These are phyloP conservation scores for Aspergillus brunneoviolaceus DNA, from an alignment of 2,329 filamentous ascomycete genomes.

Conservation along the genomic window DNA sequence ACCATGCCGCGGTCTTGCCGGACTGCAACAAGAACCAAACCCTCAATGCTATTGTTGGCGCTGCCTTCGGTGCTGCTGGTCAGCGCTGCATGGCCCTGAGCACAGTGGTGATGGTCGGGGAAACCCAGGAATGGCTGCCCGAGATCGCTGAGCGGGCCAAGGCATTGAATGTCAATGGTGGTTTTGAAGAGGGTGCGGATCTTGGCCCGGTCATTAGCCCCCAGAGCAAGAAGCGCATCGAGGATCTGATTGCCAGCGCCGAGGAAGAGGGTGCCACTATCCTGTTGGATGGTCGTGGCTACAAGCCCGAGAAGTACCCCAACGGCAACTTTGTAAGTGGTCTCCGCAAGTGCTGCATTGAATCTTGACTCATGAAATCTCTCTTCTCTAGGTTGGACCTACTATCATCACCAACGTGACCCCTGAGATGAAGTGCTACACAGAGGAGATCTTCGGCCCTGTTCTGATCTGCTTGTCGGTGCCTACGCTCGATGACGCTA, in stretches of 20 bases:
- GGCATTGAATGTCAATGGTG: constrained; percentile 59
- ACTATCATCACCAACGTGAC: constrained; percentile 67
- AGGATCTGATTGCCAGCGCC: constrained; percentile 60
- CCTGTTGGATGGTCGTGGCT: constrained; percentile 60
- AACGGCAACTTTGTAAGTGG: constrained; percentile 63
- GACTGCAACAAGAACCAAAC: constrained; percentile 70
- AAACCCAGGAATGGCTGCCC: constrained; percentile 64
- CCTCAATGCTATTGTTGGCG: constrained; percentile 64
- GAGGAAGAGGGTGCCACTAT: constrained; percentile 65
- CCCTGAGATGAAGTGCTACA: constrained; percentile 66
- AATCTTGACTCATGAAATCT: neutral
- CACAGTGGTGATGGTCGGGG: constrained; percentile 63
- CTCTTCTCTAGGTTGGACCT: constrained; percentile 53
- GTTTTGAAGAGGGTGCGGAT: constrained; percentile 62
- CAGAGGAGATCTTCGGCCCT: constrained; percentile 66
- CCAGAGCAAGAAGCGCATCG: constrained; percentile 63
- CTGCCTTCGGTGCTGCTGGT: constrained; percentile 67
- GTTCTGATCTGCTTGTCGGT: constrained; percentile 64
- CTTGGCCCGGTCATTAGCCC: constrained; percentile 66
- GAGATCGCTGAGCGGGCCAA: constrained; percentile 64
- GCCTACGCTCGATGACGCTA: constrained; percentile 61
- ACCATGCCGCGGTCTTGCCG: constrained; percentile 66
- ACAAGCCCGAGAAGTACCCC: constrained; percentile 62
- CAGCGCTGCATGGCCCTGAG: constrained; percentile 70
- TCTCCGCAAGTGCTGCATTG: neutral